phyloP scores from a whole-genome alignment of 371 early-diverging fungal genomes.

The Rhizopus sp. region DNA sequence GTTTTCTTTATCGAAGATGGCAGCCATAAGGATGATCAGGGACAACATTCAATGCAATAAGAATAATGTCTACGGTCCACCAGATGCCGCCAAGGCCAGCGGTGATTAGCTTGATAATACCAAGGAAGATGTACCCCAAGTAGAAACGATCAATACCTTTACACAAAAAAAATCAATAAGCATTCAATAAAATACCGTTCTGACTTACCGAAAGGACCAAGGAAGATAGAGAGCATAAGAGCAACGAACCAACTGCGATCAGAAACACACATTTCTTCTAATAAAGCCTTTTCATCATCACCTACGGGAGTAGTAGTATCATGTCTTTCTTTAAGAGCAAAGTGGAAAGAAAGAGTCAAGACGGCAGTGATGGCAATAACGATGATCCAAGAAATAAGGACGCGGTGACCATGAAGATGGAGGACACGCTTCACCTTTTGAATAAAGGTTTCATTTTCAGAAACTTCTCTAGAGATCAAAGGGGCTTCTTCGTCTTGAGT shows the following conservation, averaged over 20 bases:
- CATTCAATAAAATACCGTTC: neutral
- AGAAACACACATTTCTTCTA: slow-evolving; percentile 40
- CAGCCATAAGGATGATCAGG: slow-evolving; percentile 50
- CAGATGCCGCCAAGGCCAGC: slow-evolving; percentile 54
- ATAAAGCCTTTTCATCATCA: slow-evolving; percentile 7
- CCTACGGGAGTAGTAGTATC: slow-evolving; percentile 16
- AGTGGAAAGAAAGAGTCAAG: slow-evolving; percentile 39
- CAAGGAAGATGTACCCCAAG: slow-evolving; percentile 57
- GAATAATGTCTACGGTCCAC: slow-evolving; percentile 48
- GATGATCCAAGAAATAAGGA: slow-evolving; percentile 38
- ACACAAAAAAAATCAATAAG: neutral
- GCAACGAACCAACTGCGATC: slow-evolving; percentile 53
- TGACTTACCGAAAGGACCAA: slow-evolving; percentile 52
- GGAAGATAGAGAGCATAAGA: slow-evolving; percentile 48
- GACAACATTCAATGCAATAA: slow-evolving; percentile 49
- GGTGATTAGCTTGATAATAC: slow-evolving; percentile 47
- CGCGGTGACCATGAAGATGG: slow-evolving; percentile 41
- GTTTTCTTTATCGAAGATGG: slow-evolving; percentile 26
- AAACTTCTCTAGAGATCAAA: slow-evolving; percentile 16
- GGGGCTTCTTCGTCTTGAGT: slow-evolving; percentile 41
- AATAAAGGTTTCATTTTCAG: slow-evolving; percentile 22
- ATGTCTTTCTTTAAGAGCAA: slow-evolving; percentile 21
- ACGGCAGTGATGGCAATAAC: slow-evolving; percentile 40
- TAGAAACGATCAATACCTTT: slow-evolving; percentile 66
- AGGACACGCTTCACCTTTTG: slow-evolving; percentile 35